Conservation (phyloP, 2,329 filamentous ascomycete species). For the Ophiostoma tasmaniense region DNA sequence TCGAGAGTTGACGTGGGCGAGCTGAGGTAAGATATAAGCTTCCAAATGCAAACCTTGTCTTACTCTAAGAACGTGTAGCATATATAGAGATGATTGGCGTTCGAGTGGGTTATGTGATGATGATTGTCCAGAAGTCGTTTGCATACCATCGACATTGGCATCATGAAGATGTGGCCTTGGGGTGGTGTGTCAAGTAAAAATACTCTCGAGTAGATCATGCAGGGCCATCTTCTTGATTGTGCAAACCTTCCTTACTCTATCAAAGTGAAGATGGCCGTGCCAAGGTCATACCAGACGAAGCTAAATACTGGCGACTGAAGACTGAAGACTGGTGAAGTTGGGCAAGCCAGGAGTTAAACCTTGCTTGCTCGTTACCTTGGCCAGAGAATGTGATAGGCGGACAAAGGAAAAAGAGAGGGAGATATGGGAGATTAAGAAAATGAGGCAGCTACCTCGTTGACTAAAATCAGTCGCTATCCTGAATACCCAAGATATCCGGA, state of each 20-base stretch:
- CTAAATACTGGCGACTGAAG: not conserved
- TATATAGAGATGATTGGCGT: not conserved
- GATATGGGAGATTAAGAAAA: not conserved
- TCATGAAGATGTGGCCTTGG: not conserved
- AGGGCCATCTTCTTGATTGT: not conserved
- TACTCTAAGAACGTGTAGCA: not conserved
- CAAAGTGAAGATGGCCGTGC: not conserved
- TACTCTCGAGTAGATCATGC: not conserved
- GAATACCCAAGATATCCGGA: not conserved
- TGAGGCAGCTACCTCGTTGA: not conserved
- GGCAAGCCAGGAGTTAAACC: not conserved
- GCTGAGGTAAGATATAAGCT: not conserved
- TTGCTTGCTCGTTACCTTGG: not conserved
- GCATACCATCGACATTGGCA: not conserved
- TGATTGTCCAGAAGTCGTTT: not conserved
- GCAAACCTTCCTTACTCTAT: constrained; percentile 9
- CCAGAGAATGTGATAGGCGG: not conserved
- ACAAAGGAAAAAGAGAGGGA: not conserved
- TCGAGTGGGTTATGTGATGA: not conserved
- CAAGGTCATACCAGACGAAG: not conserved
- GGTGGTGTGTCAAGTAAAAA: not conserved
- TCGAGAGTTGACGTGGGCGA: not conserved
- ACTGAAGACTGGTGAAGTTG: not conserved
- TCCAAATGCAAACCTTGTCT: not conserved
- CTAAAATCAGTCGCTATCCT: not conserved